A percentile compares a stretch with the other conserved stretches of the same genome.
These are phyloP conservation scores for Herpomyces periplanetae DNA, from an alignment of 2,329 filamentous ascomycete genomes.

Conservation along the genomic window DNA sequence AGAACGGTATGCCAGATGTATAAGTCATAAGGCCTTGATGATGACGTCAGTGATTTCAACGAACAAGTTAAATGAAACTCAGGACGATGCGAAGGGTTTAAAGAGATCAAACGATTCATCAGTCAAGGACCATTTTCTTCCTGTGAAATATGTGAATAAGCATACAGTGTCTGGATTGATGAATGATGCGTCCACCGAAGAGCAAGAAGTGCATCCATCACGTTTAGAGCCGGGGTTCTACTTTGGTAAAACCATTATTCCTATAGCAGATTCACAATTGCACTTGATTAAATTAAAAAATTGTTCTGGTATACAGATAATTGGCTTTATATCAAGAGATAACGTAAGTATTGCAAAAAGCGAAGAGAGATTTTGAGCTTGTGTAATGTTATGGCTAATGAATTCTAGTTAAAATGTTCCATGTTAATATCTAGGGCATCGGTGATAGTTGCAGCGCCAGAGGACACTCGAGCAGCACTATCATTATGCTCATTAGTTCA, in stretches of 20 bases:
- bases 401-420: conserved; percentile 29
- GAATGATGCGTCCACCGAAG: conserved; percentile 32
- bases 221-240: conserved; percentile 68
- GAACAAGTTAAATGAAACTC: conserved; percentile 10
- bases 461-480: conserved; percentile 41
- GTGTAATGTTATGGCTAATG: background rate
- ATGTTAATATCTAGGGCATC: conserved; percentile 46
- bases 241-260: conserved; percentile 66
- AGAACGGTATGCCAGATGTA: conserved; percentile 60
- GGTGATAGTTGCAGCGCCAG: conserved; percentile 32
- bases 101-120: conserved; percentile 12
- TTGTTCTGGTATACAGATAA: conserved; percentile 27
- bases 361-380: background rate
- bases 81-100: conserved; percentile 13
- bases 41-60: conserved; percentile 48
- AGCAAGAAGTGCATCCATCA: conserved; percentile 39
- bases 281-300: conserved; percentile 67
- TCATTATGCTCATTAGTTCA: conserved; percentile 65
- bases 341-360: conserved; percentile 13
- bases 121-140: conserved; percentile 7
- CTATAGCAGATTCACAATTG: conserved; percentile 48
- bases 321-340: conserved; percentile 42
- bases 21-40: conserved; percentile 28
- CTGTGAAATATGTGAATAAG: conserved; percentile 6
- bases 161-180: conserved; percentile 15